These are phyloP conservation scores for Exophiala aquamarina DNA, from an alignment of 2,329 filamentous ascomycete genomes.

Conservation along the genomic window DNA sequence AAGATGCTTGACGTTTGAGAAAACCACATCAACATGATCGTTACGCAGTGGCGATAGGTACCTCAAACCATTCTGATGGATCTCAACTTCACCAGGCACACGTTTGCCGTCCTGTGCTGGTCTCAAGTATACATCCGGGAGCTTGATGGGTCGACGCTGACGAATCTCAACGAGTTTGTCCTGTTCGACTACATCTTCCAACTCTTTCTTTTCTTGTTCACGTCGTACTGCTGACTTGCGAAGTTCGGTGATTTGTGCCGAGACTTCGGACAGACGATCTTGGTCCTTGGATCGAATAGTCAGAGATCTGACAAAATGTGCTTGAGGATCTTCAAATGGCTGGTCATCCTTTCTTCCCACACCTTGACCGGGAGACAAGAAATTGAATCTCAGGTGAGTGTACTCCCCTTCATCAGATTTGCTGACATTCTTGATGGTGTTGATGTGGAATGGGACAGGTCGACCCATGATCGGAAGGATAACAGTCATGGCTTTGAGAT, in stretches of 20 bases:
- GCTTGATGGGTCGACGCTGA: constrained; percentile 84
- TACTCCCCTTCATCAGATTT: constrained; percentile 96
- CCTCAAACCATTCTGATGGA: constrained; percentile 97
- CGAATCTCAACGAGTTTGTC: constrained; percentile 94
- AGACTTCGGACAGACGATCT: constrained; percentile 84
- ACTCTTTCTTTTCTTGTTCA: constrained; percentile 98
- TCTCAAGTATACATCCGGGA: constrained; percentile 94
- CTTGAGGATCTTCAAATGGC: constrained; percentile 92
- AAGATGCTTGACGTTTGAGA: constrained; percentile 96
- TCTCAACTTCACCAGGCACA: constrained; percentile 91
- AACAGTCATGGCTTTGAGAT: constrained; percentile 84
- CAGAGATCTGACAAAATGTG: constrained; percentile 92
- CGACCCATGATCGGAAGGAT: constrained; percentile 96
- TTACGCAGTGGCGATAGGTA: constrained; percentile 81
- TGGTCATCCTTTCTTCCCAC: constrained; percentile 97
- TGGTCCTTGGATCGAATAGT: constrained; percentile 92
- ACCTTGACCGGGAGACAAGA: constrained; percentile 93
- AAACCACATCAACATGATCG: constrained; percentile 88
- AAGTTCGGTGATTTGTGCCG: constrained; percentile 90
- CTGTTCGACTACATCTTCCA: constrained; percentile 98
- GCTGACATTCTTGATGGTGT: constrained; percentile 98
- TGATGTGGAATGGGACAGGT: constrained; percentile 96
- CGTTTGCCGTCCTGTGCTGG: constrained; percentile 96
- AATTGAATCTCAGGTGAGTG: constrained; percentile 93
- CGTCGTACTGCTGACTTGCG: constrained; percentile 89